Conservation (phyloP, 163 green algal species). For the Coccomyxa subellipsoidea region DNA sequence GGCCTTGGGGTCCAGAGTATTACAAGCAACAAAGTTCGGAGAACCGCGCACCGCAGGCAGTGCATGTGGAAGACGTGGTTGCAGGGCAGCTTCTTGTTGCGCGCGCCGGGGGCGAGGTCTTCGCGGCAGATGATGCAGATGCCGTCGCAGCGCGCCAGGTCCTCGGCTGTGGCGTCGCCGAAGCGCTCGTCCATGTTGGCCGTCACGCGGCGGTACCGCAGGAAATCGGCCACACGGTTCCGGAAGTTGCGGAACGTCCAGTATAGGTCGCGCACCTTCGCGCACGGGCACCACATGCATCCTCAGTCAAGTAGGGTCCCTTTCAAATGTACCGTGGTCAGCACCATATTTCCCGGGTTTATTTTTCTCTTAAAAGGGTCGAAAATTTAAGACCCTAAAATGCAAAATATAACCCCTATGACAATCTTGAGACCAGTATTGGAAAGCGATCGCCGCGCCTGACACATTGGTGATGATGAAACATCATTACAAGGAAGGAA, state of each 20-base stretch:
- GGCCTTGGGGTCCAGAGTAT: too few relatives aligned
- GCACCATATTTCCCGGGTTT: too few relatives aligned
- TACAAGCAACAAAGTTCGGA: too few relatives aligned
- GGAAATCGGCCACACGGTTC: slow-evolving; percentile 85
- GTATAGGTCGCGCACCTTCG: slow-evolving; percentile 90
- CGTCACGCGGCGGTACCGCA: slow-evolving; percentile 83
- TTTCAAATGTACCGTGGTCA: too few relatives aligned
- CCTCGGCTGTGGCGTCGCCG: slow-evolving; percentile 76
- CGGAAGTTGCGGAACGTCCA: slow-evolving; percentile 94
- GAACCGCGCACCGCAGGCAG: slow-evolving; percentile 70
- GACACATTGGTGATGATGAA: too few relatives aligned
- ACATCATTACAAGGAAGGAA: too few relatives aligned
- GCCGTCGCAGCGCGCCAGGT: slow-evolving; percentile 82
- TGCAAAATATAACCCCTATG: too few relatives aligned
- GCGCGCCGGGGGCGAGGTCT: slow-evolving; percentile 76
- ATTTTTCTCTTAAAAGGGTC: too few relatives aligned
- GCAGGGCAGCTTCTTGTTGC: slow-evolving; percentile 93
- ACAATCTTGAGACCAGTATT: too few relatives aligned
- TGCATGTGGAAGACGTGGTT: slow-evolving; percentile 94
- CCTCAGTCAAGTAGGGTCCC: too few relatives aligned
- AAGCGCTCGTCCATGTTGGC: slow-evolving; percentile 83
- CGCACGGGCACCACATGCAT: neutral
- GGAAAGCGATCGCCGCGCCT: too few relatives aligned
- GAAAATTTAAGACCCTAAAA: too few relatives aligned
- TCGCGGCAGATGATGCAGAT: slow-evolving; percentile 99